A percentile compares a stretch with the other conserved stretches of the same genome.
phyloP scores from a whole-genome alignment of 2,329 filamentous ascomycete genomes.

The Bipolaris bicolor region DNA sequence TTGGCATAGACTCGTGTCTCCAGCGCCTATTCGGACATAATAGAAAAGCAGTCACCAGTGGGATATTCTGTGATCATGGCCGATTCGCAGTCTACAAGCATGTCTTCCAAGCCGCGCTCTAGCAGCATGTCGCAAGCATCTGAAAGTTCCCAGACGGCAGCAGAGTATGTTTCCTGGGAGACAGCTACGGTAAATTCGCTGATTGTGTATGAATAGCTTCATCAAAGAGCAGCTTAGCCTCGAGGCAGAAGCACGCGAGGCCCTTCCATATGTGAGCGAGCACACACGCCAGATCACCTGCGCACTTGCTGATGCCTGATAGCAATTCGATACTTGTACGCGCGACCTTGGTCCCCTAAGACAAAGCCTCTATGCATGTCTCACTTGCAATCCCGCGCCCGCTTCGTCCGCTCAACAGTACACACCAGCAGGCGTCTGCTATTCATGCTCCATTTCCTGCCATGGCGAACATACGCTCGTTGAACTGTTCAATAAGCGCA shows the following conservation, averaged over 20 bases:
- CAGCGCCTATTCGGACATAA: background rate
- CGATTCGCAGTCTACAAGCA: slow-evolving; percentile 31
- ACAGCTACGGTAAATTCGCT: background rate
- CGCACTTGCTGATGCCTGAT: slow-evolving; percentile 20
- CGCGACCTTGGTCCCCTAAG: slow-evolving; percentile 85
- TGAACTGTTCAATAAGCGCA: slow-evolving; percentile 92
- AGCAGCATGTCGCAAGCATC: slow-evolving; percentile 54
- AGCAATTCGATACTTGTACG: slow-evolving; percentile 95
- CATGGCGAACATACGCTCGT: slow-evolving; percentile 95
- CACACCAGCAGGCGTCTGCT: slow-evolving; percentile 84
- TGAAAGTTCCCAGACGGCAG: slow-evolving; percentile 61
- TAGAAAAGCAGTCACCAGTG: background rate
- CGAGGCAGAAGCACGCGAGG: slow-evolving; percentile 93
- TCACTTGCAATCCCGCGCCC: slow-evolving; percentile 89
- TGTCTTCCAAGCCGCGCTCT: slow-evolving; percentile 40
- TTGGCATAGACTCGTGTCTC: too few species aligned
- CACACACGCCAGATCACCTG: slow-evolving; percentile 10
- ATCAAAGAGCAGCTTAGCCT: slow-evolving; percentile 88
- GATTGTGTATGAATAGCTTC: slow-evolving; percentile 63
- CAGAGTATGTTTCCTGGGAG: slow-evolving; percentile 45
- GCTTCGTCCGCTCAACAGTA: slow-evolving; percentile 66
- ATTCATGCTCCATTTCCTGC: slow-evolving; percentile 94
- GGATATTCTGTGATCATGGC: slow-evolving; percentile 29
- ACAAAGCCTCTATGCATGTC: slow-evolving; percentile 87
- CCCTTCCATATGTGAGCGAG: slow-evolving; percentile 87